A percentile compares a stretch with the other conserved stretches of the same genome.
These are phyloP conservation scores for Abortiporus biennis DNA, from an alignment of 1,284 basidiomycete genomes.

Conservation along the genomic window DNA sequence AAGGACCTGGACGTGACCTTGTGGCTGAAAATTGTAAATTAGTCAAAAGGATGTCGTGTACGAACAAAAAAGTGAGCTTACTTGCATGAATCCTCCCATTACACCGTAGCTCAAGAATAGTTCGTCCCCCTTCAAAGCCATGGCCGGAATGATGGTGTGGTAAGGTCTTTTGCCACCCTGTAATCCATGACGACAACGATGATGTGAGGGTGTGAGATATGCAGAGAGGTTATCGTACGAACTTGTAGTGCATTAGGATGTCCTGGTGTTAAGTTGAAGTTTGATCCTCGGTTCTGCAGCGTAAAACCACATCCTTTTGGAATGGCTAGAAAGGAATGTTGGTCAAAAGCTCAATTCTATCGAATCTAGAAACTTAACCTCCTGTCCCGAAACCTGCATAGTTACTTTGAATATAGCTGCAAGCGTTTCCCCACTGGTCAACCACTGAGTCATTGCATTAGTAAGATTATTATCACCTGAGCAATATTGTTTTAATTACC, in stretches of 20 bases:
- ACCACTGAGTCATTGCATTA: slow-evolving; percentile 50
- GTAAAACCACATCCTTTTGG: slow-evolving; percentile 95
- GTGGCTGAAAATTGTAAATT: slow-evolving; percentile 42
- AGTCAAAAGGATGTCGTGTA: too few relatives aligned
- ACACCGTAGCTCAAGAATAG: slow-evolving; percentile 88
- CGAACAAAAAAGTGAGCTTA: slow-evolving; percentile 24
- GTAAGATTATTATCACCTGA: not conserved
- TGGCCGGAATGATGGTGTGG: slow-evolving; percentile 93
- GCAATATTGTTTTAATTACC: slow-evolving; percentile 32
- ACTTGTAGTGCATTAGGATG: slow-evolving; percentile 82
- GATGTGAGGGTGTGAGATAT: not conserved
- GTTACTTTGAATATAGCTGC: slow-evolving; percentile 93
- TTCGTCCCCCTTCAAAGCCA: slow-evolving; percentile 79
- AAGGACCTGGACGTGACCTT: slow-evolving; percentile 93
- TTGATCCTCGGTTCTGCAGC: slow-evolving; percentile 87
- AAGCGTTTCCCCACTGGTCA: slow-evolving; percentile 90
- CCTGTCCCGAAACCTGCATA: slow-evolving; percentile 81
- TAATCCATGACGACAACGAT: not conserved
- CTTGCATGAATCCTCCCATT: slow-evolving; percentile 96
- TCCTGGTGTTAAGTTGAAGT: slow-evolving; percentile 73
- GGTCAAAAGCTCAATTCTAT: not conserved
- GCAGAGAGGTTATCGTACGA: slow-evolving; percentile 6
- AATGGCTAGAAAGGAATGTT: slow-evolving; percentile 46
- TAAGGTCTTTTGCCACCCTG: slow-evolving; percentile 86
- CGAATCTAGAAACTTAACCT: slow-evolving; percentile 34